Conservation (phyloP, 140 eudicot species). For the Senecio squalidus region DNA sequence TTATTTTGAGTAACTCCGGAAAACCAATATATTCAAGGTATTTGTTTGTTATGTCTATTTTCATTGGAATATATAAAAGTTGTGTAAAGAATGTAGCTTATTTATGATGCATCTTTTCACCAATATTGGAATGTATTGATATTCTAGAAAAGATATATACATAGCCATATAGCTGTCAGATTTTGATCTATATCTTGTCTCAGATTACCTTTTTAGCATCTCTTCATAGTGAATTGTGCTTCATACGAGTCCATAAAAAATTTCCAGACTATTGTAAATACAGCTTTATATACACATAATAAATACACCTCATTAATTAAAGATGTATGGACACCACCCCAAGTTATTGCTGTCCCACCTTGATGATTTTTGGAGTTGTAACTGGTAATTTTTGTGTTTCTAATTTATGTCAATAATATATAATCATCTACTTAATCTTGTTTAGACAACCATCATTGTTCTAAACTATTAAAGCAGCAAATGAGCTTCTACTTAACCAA, state of each 20-base stretch:
- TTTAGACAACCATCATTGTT: constrained; percentile 4
- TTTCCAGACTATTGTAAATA: neutral
- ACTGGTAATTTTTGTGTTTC: neutral
- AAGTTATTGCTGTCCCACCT: neutral
- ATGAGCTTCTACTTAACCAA: neutral
- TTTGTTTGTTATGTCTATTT: neutral
- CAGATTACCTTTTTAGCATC: neutral
- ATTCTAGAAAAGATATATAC: neutral
- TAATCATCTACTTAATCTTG: neutral
- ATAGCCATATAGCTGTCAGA: constrained; percentile 4
- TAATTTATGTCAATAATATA: neutral
- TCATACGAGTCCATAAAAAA: neutral
- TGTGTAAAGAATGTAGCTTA: neutral
- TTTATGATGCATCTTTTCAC: neutral
- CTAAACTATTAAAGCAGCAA: neutral
- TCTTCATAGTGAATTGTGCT: neutral
- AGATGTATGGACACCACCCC: neutral
- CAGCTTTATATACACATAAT: neutral
- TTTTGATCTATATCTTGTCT: neutral
- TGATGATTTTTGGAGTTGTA: constrained; percentile 1
- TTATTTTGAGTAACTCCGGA: constrained; percentile 87
- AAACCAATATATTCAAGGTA: constrained; percentile 86
- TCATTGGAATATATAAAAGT: neutral
- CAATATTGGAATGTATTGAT: neutral
- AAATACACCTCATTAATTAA: neutral